Base-by-base conservation (phyloP, 2,329 filamentous ascomycete genomes). In the Clarireedia hainanense region DNA sequence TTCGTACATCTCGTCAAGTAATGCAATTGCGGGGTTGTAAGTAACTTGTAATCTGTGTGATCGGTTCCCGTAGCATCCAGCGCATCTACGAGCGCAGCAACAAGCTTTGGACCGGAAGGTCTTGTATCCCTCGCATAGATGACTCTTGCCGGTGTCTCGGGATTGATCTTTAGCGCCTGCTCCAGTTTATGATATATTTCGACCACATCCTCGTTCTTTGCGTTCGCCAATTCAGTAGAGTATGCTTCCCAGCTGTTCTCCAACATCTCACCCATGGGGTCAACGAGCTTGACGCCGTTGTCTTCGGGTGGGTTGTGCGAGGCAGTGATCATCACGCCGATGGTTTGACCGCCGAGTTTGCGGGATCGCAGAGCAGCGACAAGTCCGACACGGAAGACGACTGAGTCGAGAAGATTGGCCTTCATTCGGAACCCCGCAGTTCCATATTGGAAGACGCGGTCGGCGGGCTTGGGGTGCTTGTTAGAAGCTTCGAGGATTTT, bases 21-120 rank as follows among this genome's bases (percentile, higher is more conserved):
- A 76, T 99, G 94, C 57, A 99, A 80, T 75, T 97, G 94, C n/a
- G 94, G 94, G 3, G 94, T 99, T 12, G 94, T 97, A 67, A 96
- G 78, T 69, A 91, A 85, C 73, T 92, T 94, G 75, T 85, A 92
- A 76, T 97, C 92, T 68, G 83, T 83, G 68, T 83, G 86, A 58
- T 89, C 83, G 54, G 86, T 83, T 55, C 81, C 80, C 47, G 87
- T 86, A 51, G 89, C 89, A 58, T 86, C 84, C 61, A 97, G 77
- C 17, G 89, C 89, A 67, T 89, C 87, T 57, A 85, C 80, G 50
- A 97, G 81, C 58, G 91, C 88, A 40, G 81, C 78, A 30, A 91
- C 88, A 26, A 99, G 84, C 57, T 83, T 85, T 64, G 89, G 88
- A 52, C 94, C 94, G 6, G 92, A 97, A 52, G 92, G 90, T 61